A percentile compares a stretch with the other conserved stretches of the same genome.
These are phyloP conservation scores for Hymenoscyphus repandus DNA, from an alignment of 2,329 filamentous ascomycete species.

Conservation along the genomic window DNA sequence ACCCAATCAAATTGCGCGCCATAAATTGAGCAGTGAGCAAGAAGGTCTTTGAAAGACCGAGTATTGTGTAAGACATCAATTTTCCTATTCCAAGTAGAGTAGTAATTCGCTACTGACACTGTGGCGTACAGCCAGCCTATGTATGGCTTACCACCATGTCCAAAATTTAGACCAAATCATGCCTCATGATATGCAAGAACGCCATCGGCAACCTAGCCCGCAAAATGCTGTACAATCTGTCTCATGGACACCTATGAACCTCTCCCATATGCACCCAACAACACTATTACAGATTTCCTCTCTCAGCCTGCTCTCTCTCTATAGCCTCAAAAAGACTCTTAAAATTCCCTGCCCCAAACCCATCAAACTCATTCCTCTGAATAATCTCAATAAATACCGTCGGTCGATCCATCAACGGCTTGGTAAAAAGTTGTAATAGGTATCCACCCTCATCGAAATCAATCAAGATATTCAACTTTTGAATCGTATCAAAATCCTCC, in stretches of 20 bases:
- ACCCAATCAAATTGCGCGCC: too few relatives aligned
- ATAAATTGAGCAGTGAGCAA: too few relatives aligned
- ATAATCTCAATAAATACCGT: slow-evolving; percentile 98
- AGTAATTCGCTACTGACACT: too few relatives aligned
- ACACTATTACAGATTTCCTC: slow-evolving; percentile 66
- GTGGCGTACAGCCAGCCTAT: too few relatives aligned
- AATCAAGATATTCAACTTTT: slow-evolving; percentile 79
- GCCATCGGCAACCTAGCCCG: not conserved
- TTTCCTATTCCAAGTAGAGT: too few relatives aligned
- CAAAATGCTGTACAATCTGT: not conserved
- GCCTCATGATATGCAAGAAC: not conserved
- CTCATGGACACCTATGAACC: not conserved
- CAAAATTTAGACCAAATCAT: too few relatives aligned
- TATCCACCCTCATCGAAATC: slow-evolving; percentile 95
- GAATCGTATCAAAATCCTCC: slow-evolving; percentile 74
- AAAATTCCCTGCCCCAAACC: slow-evolving; percentile 94
- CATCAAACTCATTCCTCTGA: slow-evolving; percentile 82
- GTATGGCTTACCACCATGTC: too few relatives aligned
- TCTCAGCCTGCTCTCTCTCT: slow-evolving; percentile 81
- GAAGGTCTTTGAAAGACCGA: too few relatives aligned
- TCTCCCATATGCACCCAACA: not conserved
- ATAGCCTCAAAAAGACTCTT: slow-evolving; percentile 94
- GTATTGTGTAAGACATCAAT: too few relatives aligned
- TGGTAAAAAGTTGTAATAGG: slow-evolving; percentile 70
- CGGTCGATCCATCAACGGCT: slow-evolving; percentile 88